Percentiles rank a stretch among this genome's conserved stretches.
phyloP scores from a whole-genome alignment of 192 early-diverging fungal species.

The Jimgerdemannia flammicorona region DNA sequence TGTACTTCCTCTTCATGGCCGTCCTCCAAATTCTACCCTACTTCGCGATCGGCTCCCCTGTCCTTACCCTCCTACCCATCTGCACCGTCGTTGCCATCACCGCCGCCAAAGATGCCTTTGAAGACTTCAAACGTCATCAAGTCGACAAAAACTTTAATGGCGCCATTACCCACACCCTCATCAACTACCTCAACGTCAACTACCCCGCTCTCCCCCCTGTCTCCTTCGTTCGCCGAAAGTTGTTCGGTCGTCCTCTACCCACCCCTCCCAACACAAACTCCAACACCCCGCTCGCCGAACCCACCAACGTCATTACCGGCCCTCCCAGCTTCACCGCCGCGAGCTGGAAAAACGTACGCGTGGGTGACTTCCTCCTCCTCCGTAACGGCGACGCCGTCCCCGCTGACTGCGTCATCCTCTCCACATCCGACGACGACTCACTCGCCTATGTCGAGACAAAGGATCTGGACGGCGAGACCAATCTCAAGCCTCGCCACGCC shows the following conservation, averaged over 20 bases:
- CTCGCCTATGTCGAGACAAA: slow-evolving; percentile 91
- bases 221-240: background rate
- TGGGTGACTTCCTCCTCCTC: slow-evolving; percentile 87
- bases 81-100: slow-evolving; percentile 77
- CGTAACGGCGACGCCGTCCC: slow-evolving; percentile 81
- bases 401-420: slow-evolving; percentile 78
- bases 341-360: slow-evolving; percentile 67
- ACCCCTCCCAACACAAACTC: background rate
- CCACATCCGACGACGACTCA: slow-evolving; percentile 73
- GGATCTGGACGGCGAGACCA: slow-evolving; percentile 98
- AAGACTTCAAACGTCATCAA: slow-evolving; percentile 85
- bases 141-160: slow-evolving; percentile 83
- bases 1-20: slow-evolving; percentile 85
- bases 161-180: slow-evolving; percentile 40
- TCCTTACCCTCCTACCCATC: slow-evolving; percentile 79
- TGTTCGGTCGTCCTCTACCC: background rate
- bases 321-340: slow-evolving; percentile 44
- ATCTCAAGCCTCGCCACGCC: slow-evolving; percentile 79
- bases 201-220: slow-evolving; percentile 13
- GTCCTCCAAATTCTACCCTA: slow-evolving; percentile 80
- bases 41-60: slow-evolving; percentile 76
- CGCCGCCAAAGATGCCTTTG: slow-evolving; percentile 83
- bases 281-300: background rate
- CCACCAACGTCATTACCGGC: slow-evolving; percentile 9
- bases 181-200: slow-evolving; percentile 44